Evolutionary conservation across 108 stramenopile genomes (phyloP), one percentile per base, ranked within the genome.

Genomic region (Schizochytrium sp.): DNA sequence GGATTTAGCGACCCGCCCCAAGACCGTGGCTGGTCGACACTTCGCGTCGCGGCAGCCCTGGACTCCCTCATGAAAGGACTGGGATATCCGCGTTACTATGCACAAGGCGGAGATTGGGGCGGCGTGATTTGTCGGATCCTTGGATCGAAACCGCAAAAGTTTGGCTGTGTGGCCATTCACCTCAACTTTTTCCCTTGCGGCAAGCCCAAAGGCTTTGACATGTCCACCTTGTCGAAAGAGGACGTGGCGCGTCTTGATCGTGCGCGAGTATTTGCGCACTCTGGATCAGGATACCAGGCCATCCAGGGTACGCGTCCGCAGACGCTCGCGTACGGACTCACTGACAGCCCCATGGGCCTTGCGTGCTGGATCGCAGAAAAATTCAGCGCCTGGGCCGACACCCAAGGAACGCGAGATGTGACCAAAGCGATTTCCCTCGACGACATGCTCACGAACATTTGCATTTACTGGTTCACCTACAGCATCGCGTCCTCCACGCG

Each of bases 321-420:
- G 76, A 47, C 51, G 19, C 51, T 83, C 19, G 51, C 48, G 23
- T 53, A 53, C 28, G 45, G 48, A 34, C n/a, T 83, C 23, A 83
- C 45, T 0, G 76, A 83, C 51, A 53, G 48, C 28, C 76, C 76
- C 10, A 53, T 53, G 51, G 76, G 48, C n/a, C 76, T 83, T 16
- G 76, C 76, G n/a, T 53, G 76, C 51, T 83, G 76, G 76, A 83
- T 83, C 48, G 25, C 25, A 14, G 76, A 83, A 83, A 83, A 83
- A 28, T 83, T 53, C 51, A 83, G 76, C 48, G 76, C 45, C 23
- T 83, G 76, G 76, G n/a, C 76, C 51, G 76, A 83, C 51, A 47
- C 48, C 8, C 18, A 23, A 12, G 76, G 76, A 12, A 12, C n/a
- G n/a, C 48, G 51, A 14, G 76, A 53, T 34, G 2, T 45, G 45